Evolutionary conservation across 2,329 filamentous ascomycete genomes (phyloP), one percentile per base, ranked within the genome.

Genomic region (Thelonectria olida): DNA sequence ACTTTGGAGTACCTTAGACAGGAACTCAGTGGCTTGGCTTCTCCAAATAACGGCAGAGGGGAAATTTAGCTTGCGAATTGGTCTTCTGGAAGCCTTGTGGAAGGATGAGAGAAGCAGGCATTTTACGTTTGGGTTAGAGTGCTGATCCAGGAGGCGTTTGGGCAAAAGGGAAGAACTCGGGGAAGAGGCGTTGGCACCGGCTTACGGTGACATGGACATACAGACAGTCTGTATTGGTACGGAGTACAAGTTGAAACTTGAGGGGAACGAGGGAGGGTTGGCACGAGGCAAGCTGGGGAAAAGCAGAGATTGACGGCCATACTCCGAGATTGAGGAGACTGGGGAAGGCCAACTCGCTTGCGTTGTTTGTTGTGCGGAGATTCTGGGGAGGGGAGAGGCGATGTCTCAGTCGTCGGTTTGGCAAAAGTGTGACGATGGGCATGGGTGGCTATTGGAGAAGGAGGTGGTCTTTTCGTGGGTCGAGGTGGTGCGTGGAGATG

Each of bases 101-200:
- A 45, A 44, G 27, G 25, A 15, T 4, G 13, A 36, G 15, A 34
- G 17, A 19, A 20, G 22, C 12, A 41, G 22, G 19, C 15, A 10
- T 12, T 19, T 28, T 44, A 31, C 38, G 57, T 39, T 60, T 45
- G 17, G 22, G 57, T 55, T 60, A 55, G 39, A 44, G 44, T 60
- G 57, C 57, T 54, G 51, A 54, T 54, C 38, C n/a, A 6, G 27
- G 17, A 31, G 42, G 25, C 12, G 50, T 39, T 44, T 36, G 23
- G 28, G n/a, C 42, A 27, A 17, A 28, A 41, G 42, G 20, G 15
- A 10, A 25, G 15, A 20, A n/a, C 10, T 20, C 31, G 45, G 22
- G 8, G 34, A 36, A 42, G 5, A 27, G 38, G 20, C 39, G 50
- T 42, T 7, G 53, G 12, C 22, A 42, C 23, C 23, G 38, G 31